Percentiles rank a stretch among this genome's conserved stretches.
Conservation (phyloP, 2,329 filamentous ascomycete genomes). For the Exophiala viscosa region DNA sequence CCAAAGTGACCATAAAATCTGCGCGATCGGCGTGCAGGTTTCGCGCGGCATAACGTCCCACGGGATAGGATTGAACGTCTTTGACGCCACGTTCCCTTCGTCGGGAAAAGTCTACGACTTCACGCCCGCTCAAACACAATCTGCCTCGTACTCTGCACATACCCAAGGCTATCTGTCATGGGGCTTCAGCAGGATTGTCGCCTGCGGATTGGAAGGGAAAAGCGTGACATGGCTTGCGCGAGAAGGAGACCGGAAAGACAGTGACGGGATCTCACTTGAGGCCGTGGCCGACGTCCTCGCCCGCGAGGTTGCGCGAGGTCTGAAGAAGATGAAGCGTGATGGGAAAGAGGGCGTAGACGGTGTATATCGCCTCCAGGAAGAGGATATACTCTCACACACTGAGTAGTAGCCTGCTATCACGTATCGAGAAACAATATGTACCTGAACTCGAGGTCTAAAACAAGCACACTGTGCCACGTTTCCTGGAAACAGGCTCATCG, state of each 20-base stretch:
- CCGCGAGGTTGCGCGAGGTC: slow-evolving; percentile 30
- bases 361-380: slow-evolving; percentile 37
- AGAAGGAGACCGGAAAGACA: slow-evolving; percentile 38
- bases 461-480: too few relatives aligned
- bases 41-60: slow-evolving; percentile 77
- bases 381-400: slow-evolving; percentile 29
- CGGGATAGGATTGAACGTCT: slow-evolving; percentile 67
- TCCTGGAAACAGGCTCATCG: too few relatives aligned
- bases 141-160: slow-evolving; percentile 5
- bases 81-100: slow-evolving; percentile 50
- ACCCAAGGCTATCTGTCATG: slow-evolving; percentile 43
- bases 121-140: slow-evolving; percentile 4
- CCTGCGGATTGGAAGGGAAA: slow-evolving; percentile 80
- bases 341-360: slow-evolving; percentile 30
- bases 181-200: slow-evolving; percentile 71
- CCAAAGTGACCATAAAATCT: slow-evolving; percentile 65
- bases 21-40: slow-evolving; percentile 87
- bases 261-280: slow-evolving; percentile 15
- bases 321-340: slow-evolving; percentile 33
- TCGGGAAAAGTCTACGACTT: slow-evolving; percentile 6
- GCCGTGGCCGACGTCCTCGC: slow-evolving; percentile 38
- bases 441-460: too few relatives aligned
- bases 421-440: background rate
- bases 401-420: background rate
- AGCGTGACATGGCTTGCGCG: slow-evolving; percentile 69